phyloP scores from a whole-genome alignment of 176 grass and related monocot genomes.

The Saccharum officinarum region DNA sequence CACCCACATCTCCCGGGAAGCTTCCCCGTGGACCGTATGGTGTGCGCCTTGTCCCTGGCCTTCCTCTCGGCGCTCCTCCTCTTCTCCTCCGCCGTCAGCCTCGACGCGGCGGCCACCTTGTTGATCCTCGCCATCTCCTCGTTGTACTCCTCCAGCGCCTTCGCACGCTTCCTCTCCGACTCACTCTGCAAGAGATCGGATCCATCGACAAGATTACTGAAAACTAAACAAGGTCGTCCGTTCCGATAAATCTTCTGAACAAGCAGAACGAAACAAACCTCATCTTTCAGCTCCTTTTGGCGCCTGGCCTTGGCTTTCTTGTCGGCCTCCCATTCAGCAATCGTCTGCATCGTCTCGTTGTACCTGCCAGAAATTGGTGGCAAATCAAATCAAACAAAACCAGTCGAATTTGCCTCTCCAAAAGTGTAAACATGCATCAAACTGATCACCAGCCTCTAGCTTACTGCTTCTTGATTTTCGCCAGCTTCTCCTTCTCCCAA shows the following conservation, averaged over 20 bases:
- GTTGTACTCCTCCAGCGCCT: slow-evolving; percentile 50
- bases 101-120: slow-evolving; percentile 47
- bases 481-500: slow-evolving; percentile 70
- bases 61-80: slow-evolving; percentile 52
- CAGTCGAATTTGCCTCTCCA: too few species aligned
- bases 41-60: slow-evolving; percentile 49
- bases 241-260: not conserved
- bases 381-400: not conserved
- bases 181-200: slow-evolving; percentile 24
- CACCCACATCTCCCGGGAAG: slow-evolving; percentile 49
- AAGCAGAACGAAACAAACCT: slow-evolving; percentile 28
- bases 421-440: not conserved
- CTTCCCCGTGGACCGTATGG: slow-evolving; percentile 45
- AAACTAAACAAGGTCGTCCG: not conserved
- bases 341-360: slow-evolving; percentile 50
- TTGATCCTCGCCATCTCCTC: slow-evolving; percentile 53
- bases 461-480: slow-evolving; percentile 58
- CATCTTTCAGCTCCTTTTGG: slow-evolving; percentile 39
- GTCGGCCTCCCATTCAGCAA: slow-evolving; percentile 68
- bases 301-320: slow-evolving; percentile 66
- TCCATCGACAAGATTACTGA: not conserved
- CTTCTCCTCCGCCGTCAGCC: slow-evolving; percentile 46
- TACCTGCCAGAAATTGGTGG: slow-evolving; percentile 30
- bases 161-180: slow-evolving; percentile 40
- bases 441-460: not conserved